Evolutionary conservation across 306 rosid genomes (phyloP).

Genomic region (Sophora flavescens): DNA sequence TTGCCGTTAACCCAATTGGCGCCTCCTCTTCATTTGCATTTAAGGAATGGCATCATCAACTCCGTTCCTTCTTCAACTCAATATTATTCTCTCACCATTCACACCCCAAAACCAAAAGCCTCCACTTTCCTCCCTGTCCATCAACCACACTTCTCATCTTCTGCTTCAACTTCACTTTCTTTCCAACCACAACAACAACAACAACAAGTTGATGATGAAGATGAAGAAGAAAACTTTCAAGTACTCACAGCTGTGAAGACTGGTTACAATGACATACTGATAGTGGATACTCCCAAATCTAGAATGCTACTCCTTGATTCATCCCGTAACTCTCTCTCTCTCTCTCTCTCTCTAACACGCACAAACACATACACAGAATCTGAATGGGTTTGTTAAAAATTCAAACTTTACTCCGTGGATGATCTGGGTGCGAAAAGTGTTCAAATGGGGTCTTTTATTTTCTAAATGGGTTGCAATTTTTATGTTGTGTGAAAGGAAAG

Average conservation of each 20-base stretch:
- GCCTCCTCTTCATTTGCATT: constrained; percentile 28
- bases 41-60: background rate
- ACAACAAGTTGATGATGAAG: constrained; percentile 14
- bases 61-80: constrained; percentile 34
- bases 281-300: constrained; percentile 70
- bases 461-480: background rate
- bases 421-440: constrained; percentile 13
- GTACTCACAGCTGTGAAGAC: constrained; percentile 57
- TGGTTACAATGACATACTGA: constrained; percentile 73
- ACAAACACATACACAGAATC: too few species aligned
- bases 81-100: constrained; percentile 12
- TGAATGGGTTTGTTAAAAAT: background rate
- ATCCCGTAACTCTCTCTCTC: constrained; percentile 50
- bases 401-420: constrained; percentile 34
- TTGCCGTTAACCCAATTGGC: constrained; percentile 44
- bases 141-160: constrained; percentile 1
- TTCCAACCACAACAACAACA: constrained; percentile 28
- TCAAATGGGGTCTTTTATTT: constrained; percentile 19
- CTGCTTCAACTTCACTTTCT: constrained; percentile 31
- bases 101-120: background rate
- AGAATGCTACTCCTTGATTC: constrained; percentile 90
- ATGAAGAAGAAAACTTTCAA: constrained; percentile 63
- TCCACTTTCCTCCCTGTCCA: background rate
- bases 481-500: background rate
- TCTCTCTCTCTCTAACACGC: background rate